phyloP scores from a whole-genome alignment of 2,329 filamentous ascomycete genomes.

The Helicocarpus griseus region DNA sequence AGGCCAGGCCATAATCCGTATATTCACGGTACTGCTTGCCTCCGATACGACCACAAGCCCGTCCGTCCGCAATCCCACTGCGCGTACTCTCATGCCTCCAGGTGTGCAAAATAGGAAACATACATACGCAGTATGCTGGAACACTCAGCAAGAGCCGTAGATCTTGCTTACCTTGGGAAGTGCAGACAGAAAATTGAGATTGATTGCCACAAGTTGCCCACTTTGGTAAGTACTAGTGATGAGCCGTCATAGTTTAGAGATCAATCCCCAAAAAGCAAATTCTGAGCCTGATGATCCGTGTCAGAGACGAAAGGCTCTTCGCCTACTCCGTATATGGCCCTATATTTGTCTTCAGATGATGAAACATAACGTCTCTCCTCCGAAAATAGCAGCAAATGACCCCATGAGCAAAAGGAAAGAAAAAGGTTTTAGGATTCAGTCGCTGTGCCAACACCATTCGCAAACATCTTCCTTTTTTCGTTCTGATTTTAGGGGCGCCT shows the following conservation, averaged over 20 bases:
- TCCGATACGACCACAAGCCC: not conserved
- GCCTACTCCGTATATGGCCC: not conserved
- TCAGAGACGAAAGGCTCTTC: not conserved
- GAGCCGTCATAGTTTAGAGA: not conserved
- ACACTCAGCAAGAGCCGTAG: not conserved
- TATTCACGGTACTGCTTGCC: not conserved
- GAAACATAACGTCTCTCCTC: not conserved
- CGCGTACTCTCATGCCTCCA: not conserved
- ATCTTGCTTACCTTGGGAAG: not conserved
- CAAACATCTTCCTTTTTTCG: not conserved
- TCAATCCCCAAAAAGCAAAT: not conserved
- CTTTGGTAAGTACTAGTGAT: too few species aligned
- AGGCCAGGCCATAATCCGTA: not conserved
- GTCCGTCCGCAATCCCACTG: not conserved
- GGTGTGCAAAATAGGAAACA: not conserved
- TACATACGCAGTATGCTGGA: not conserved
- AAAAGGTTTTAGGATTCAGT: not conserved
- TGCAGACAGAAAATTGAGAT: not conserved
- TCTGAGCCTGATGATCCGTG: not conserved
- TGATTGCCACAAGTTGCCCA: not conserved
- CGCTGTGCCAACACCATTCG: not conserved
- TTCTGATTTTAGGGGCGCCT: constrained; percentile 1
- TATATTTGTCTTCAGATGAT: not conserved
- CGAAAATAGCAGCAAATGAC: not conserved
- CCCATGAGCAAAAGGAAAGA: not conserved